Base-by-base conservation (phyloP, 169 alveolate genomes). In the Cytauxzoon felis region DNA sequence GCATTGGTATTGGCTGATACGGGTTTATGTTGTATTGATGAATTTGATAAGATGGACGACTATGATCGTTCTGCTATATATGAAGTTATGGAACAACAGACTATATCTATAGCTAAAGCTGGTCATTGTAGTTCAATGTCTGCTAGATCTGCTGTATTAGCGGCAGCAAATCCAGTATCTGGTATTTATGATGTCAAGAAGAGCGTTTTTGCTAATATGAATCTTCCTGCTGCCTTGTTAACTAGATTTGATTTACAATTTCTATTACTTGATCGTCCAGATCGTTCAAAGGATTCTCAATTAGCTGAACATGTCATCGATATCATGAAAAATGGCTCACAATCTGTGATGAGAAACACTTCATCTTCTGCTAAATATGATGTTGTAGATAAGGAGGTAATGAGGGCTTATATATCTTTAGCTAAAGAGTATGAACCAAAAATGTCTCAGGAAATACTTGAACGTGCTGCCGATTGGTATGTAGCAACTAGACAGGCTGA, bases 21-120 rank as follows among this genome's bases (percentile, higher is more conserved):
- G 68, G 99, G 99, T 27, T 90, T 97, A 2, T 97, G 99, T 80
- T 95, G 98, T 76, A 96, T 96, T 52, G 99, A 96, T 79, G 99
- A 96, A 83, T 96, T 96, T 79, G 99, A 96, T 86, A 96, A 96
- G 60, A 88, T 94, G 99, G 97, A 94, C 82, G 99, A 95, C 64
- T 80, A 93, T 50, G 99, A 96, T 83, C 83, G 99, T 69, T 92
- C 98, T 8, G 96, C 98, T 30, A 95, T 97, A 45, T 97, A 97
- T 66, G 99, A 97, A 84, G 99, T 95, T 11, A 94, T 96, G 99
- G 99, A 97, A 80, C 97, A 97, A 78, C 96, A 97, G 87, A 94
- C 98, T 11, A 98, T 97, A 1, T 89, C 97, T 26, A 95, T 97
- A 57, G 99, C 99, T 2, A 97, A 97, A 84, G 98, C 98, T 24